Base-by-base conservation (phyloP, 441 rosid genomes). In the Metrosideros polymorpha region DNA sequence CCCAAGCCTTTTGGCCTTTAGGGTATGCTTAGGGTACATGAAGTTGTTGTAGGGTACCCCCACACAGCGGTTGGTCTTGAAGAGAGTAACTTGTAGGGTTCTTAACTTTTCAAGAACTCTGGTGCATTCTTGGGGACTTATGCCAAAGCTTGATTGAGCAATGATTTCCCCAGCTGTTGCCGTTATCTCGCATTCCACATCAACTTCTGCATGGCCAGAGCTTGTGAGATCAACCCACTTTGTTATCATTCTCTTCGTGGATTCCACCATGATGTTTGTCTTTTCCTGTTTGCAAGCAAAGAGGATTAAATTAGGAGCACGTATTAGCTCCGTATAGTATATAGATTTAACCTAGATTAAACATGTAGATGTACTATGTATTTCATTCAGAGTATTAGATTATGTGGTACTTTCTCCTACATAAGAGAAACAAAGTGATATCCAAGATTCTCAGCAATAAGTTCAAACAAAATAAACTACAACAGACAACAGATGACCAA, bases 1-100 rank as follows among this genome's bases (percentile, higher is more conserved):
- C 76, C 87, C 87, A n/a, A 86, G 87, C 84, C 84, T 86, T 57
- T 82, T 86, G 45, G 84, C 84, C 87, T 77, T 55, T 79, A 86
- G 84, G 87, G 84, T 47, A 76, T 42, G 57, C 24, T 47, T 39
- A 56, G 87, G 87, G 87, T 54, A 54, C 84, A 79, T 53, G 9
- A 79, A 47, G 32, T 54, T 79, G 55, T 63, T 56, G 75, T 86
- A 79, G 35, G 87, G 84, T 27, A 86, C 87, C 12, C 87, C 87
- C 9, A 86, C 87, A 7, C 53, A 86, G 30, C 87, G 87, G 77
- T 86, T 82, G 56, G 87, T 52, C 84, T 79, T 86, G 84, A 86
- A 86, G 55, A 86, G 84, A 77, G 87, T 45, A 59, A 43, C 30
- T 45, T 86, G 87, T 54, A 86, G 84, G 10, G 76, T 84, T 82